Evolutionary conservation across 805 yeast species (phyloP).

Genomic region (Starmerella scarabaei): DNA sequence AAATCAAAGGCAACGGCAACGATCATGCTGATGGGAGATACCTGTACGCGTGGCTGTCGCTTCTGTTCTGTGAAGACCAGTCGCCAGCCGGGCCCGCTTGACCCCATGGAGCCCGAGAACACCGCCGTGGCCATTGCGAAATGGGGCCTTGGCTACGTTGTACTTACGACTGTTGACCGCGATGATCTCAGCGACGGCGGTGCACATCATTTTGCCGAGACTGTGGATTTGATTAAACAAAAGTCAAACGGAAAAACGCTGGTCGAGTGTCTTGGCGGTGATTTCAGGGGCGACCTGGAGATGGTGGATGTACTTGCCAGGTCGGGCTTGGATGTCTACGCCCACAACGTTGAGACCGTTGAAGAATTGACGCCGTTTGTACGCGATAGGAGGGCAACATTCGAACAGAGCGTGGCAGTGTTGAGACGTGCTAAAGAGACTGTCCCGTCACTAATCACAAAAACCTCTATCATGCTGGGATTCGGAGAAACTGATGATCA

Average conservation of each 20-base stretch:
- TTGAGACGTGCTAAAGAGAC: conserved; percentile 67
- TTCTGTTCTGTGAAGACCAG: conserved; percentile 94
- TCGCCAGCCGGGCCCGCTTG: conserved; percentile 75
- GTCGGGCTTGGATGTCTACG: conserved; percentile 89
- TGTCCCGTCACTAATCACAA: conserved; percentile 66
- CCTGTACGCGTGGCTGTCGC: conserved; percentile 98
- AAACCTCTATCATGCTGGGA: conserved; percentile 92
- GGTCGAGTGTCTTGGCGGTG: conserved; percentile 91
- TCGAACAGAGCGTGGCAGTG: conserved; percentile 72
- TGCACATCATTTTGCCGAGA: conserved; percentile 74
- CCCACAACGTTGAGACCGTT: conserved; percentile 94
- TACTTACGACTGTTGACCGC: conserved; percentile 91
- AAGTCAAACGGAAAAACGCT: conserved; percentile 77
- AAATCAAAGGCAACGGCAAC: conserved; percentile 92
- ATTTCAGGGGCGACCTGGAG: conserved; percentile 79
- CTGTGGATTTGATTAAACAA: conserved; percentile 68
- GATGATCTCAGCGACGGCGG: conserved; percentile 94
- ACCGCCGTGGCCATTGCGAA: conserved; percentile 94
- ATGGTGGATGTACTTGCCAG: conserved; percentile 68
- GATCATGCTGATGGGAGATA: conserved; percentile 95
- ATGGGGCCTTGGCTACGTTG: conserved; percentile 98
- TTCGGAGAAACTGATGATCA: conserved; percentile 94
- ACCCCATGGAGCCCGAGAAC: conserved; percentile 93
- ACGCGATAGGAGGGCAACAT: conserved; percentile 93
- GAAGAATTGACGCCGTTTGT: conserved; percentile 89